Evolutionary conservation across 2,329 filamentous ascomycete genomes (phyloP).

Genomic region (Beauveria bassiana): DNA sequence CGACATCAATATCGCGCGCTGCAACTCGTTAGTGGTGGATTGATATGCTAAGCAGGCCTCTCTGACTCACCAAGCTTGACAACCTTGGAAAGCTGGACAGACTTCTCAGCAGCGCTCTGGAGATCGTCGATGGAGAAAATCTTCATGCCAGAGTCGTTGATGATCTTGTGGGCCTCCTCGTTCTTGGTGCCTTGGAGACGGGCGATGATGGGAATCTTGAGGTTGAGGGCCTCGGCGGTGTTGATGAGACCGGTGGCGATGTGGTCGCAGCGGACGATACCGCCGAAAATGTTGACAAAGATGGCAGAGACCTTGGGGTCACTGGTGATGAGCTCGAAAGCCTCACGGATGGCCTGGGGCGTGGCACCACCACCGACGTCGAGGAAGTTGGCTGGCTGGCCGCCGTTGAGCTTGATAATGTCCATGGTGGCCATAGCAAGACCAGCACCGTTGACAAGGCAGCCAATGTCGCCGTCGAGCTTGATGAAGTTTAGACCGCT

Average conservation of each 20-base stretch:
- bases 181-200: conserved; percentile 98
- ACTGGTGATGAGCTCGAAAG: conserved; percentile 97
- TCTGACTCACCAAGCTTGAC: conserved; percentile 80
- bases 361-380: conserved; percentile 98
- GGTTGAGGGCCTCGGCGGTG: conserved; percentile 87
- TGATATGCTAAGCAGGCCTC: neutral
- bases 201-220: conserved; percentile 94
- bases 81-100: conserved; percentile 97
- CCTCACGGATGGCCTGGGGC: conserved; percentile 90
- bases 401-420: conserved; percentile 99
- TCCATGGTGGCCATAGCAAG: conserved; percentile 99
- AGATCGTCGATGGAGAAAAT: conserved; percentile 99
- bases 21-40: conserved; percentile 16
- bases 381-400: conserved; percentile 93
- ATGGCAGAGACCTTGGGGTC: conserved; percentile 97
- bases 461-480: conserved; percentile 98
- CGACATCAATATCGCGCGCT: conserved; percentile 94
- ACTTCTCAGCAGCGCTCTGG: conserved; percentile 94
- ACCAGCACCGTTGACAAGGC: conserved; percentile 96
- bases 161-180: conserved; percentile 83
- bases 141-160: conserved; percentile 97
- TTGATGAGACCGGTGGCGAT: conserved; percentile 95
- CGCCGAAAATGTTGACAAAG: conserved; percentile 99
- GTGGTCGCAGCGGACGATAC: conserved; percentile 95
- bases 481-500: conserved; percentile 99